These are phyloP conservation scores for Fusarium domesticum DNA, from an alignment of 2,329 filamentous ascomycete species.

Conservation along the genomic window DNA sequence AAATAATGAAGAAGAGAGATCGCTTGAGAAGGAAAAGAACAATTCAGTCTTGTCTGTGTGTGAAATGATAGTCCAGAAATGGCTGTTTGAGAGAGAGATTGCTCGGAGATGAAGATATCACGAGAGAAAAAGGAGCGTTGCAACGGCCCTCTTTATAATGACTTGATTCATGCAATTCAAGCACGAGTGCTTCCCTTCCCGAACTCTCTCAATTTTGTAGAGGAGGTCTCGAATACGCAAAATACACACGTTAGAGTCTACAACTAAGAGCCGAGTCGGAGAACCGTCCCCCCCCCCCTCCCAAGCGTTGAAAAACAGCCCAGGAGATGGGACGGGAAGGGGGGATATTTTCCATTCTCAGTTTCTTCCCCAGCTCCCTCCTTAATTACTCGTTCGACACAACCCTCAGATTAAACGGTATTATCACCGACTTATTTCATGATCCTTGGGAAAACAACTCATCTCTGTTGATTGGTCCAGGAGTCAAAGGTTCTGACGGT, in stretches of 20 bases:
- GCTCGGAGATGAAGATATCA: conserved; percentile 5
- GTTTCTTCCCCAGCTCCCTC: not conserved
- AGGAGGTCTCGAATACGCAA: too few relatives aligned
- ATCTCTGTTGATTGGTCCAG: too few relatives aligned
- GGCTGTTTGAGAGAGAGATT: not conserved
- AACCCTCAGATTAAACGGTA: not conserved
- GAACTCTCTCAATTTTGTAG: too few relatives aligned
- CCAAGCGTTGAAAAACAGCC: too few relatives aligned
- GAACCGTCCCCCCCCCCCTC: too few relatives aligned
- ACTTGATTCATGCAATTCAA: not conserved
- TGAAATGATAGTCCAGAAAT: not conserved
- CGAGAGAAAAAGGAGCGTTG: conserved; percentile 6
- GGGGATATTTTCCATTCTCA: not conserved
- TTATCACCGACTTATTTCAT: not conserved
- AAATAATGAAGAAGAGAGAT: not conserved
- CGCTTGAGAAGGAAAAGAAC: conserved; percentile 1
- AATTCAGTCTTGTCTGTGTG: not conserved
- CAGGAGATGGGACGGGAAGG: not conserved
- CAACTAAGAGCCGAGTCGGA: too few relatives aligned
- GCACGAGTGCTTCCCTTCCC: too few relatives aligned
- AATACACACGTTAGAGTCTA: too few relatives aligned
- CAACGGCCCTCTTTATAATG: conserved; percentile 19
- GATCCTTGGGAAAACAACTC: not conserved
- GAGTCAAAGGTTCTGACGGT: too few relatives aligned
- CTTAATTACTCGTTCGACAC: not conserved